phyloP scores from a whole-genome alignment of 805 yeast genomes.

The Millerozyma miso region DNA sequence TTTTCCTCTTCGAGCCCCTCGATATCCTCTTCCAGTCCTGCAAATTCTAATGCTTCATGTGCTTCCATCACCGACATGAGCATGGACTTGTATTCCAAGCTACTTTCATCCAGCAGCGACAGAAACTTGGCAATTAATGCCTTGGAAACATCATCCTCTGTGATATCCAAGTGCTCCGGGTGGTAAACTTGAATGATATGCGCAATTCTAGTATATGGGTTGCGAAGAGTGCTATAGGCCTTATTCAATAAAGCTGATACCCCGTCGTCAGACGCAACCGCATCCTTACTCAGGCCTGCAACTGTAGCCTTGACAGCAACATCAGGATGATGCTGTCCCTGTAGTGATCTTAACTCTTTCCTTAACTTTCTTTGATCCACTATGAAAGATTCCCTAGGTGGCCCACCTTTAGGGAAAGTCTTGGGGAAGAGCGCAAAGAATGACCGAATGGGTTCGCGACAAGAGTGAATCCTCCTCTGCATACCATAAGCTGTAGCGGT shows the following conservation, averaged over 20 bases:
- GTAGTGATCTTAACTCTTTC: slow-evolving; percentile 70
- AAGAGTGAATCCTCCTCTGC: slow-evolving; percentile 1
- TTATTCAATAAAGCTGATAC: slow-evolving; percentile 59
- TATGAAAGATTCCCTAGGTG: slow-evolving; percentile 56
- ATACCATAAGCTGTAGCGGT: no score
- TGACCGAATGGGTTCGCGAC: slow-evolving; percentile 8
- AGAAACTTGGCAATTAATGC: slow-evolving; percentile 41
- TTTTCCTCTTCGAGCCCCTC: slow-evolving; percentile 51
- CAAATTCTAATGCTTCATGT: slow-evolving; percentile 76
- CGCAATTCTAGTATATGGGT: slow-evolving; percentile 60
- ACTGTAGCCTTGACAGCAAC: slow-evolving; percentile 27
- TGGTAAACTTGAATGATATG: slow-evolving; percentile 33
- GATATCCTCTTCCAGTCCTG: slow-evolving; percentile 56
- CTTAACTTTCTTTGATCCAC: slow-evolving; percentile 56
- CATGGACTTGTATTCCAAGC: slow-evolving; percentile 46
- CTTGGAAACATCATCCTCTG: slow-evolving; percentile 51
- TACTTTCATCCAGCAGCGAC: slow-evolving; percentile 22
- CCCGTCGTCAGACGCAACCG: slow-evolving; percentile 17
- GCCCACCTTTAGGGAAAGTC: slow-evolving; percentile 63
- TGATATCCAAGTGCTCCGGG: slow-evolving; percentile 46
- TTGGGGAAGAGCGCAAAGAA: slow-evolving; percentile 71
- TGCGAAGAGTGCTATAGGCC: slow-evolving; percentile 68
- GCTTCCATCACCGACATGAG: slow-evolving; percentile 77
- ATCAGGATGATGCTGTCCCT: slow-evolving; percentile 82
- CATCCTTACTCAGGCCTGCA: slow-evolving; percentile 11